phyloP scores from a whole-genome alignment of 139 green algal genomes.

The Chlamydomonas sp. region DNA sequence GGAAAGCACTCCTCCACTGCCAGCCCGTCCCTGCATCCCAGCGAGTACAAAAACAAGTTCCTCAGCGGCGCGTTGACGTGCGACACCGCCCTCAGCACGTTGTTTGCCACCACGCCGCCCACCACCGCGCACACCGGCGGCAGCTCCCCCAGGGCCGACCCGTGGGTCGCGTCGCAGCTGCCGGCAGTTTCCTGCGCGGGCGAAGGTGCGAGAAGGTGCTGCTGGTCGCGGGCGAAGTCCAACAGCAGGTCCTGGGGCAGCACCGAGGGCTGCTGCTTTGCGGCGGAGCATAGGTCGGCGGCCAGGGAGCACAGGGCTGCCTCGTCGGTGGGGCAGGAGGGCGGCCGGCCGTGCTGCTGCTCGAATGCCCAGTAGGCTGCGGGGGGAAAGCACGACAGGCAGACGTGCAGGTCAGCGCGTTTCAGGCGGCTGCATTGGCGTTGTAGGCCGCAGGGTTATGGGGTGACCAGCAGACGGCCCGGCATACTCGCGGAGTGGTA shows the following conservation, averaged over 20 bases:
- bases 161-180: background rate
- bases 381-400: background rate
- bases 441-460: background rate
- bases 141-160: constrained; percentile 48
- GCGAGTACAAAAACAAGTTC: constrained; percentile 88
- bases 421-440: background rate
- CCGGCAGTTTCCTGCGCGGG: background rate
- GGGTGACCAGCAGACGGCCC: background rate
- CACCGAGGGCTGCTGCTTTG: background rate
- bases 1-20: constrained; percentile 36
- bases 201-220: background rate
- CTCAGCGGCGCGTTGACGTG: constrained; percentile 76
- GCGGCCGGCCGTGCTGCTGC: constrained; percentile 27
- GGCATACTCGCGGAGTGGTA: too few relatives aligned
- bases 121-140: constrained; percentile 80
- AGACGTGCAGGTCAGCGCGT: background rate
- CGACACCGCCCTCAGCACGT: constrained; percentile 87
- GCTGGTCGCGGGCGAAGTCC: background rate
- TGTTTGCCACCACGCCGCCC: constrained; percentile 88
- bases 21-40: constrained; percentile 31
- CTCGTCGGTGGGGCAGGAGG: constrained; percentile 24
- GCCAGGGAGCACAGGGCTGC: background rate
- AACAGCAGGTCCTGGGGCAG: constrained; percentile 7
- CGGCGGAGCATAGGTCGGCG: background rate
- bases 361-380: constrained; percentile 64